Conservation (phyloP, 1,284 basidiomycete species). For the Rhodotorula mucilaginosa region DNA sequence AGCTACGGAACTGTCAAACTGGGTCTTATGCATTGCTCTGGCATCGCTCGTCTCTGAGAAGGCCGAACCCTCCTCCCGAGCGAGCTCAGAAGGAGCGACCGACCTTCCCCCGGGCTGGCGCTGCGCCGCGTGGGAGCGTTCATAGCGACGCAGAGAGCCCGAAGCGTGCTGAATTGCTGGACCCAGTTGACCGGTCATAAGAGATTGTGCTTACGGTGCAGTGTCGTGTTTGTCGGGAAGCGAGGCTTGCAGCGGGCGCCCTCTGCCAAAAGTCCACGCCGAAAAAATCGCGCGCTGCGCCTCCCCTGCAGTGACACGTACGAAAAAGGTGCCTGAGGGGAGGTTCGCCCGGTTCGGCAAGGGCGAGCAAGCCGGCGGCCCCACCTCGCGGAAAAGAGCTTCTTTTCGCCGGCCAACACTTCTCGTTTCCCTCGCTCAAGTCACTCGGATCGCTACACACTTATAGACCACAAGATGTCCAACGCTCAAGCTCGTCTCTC, state of each 20-base stretch:
- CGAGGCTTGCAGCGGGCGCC: background rate
- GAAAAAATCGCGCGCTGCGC: too few species aligned
- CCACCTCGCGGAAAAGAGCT: background rate
- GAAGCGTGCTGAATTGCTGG: conserved; percentile 1
- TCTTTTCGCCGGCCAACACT: background rate
- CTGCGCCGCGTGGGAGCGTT: background rate
- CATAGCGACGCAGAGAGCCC: background rate
- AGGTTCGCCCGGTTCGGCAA: too few species aligned
- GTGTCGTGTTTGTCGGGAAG: too few species aligned
- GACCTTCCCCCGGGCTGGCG: background rate
- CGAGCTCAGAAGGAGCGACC: background rate
- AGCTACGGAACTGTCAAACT: conserved; percentile 18
- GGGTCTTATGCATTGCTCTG: conserved; percentile 1
- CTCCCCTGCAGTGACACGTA: too few species aligned
- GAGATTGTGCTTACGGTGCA: background rate
- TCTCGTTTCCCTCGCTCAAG: background rate
- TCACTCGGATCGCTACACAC: background rate
- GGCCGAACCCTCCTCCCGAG: too few species aligned
- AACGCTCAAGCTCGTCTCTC: conserved; percentile 14
- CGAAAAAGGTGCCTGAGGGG: too few species aligned
- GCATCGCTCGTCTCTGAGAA: background rate
- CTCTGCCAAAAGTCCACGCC: background rate
- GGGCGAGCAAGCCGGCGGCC: background rate
- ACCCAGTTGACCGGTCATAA: background rate
- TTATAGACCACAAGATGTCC: background rate